Evolutionary conservation across 2,329 filamentous ascomycete genomes (phyloP).

Genomic region (Gyromitra esculenta): DNA sequence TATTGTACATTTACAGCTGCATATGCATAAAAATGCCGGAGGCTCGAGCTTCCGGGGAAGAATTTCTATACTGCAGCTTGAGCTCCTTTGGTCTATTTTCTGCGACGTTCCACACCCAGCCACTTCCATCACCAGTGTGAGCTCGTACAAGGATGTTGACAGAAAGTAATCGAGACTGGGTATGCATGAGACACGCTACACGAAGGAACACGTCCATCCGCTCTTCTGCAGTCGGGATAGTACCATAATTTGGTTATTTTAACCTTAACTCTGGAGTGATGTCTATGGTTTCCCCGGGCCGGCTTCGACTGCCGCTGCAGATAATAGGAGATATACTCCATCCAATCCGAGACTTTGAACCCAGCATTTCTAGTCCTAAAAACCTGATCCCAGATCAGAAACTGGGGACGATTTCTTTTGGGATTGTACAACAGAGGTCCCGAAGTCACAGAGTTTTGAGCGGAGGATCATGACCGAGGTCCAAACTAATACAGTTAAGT

Average conservation of each 20-base stretch:
- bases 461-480: background rate
- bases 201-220: slow-evolving; percentile 14
- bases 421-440: background rate
- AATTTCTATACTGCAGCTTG: background rate
- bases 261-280: slow-evolving; percentile 32
- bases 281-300: slow-evolving; percentile 10
- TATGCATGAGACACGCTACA: slow-evolving; percentile 1
- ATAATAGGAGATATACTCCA: background rate
- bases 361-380: background rate
- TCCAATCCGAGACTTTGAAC: background rate
- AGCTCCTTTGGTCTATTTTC: background rate
- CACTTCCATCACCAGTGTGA: background rate
- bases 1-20: too few species aligned
- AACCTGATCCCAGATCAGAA: slow-evolving; percentile 8
- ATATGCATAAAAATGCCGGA: too few species aligned
- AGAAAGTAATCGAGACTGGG: slow-evolving; percentile 11
- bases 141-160: slow-evolving; percentile 1
- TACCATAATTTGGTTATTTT: slow-evolving; percentile 13
- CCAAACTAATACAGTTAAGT: background rate
- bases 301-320: slow-evolving; percentile 21
- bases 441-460: background rate
- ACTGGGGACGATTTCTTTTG: background rate
- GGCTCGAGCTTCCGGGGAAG: too few species aligned
- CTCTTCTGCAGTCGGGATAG: slow-evolving; percentile 17
- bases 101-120: too few species aligned